These are phyloP conservation scores for Aaosphaeria arxii DNA, from an alignment of 2,329 filamentous ascomycete genomes.

Conservation along the genomic window DNA sequence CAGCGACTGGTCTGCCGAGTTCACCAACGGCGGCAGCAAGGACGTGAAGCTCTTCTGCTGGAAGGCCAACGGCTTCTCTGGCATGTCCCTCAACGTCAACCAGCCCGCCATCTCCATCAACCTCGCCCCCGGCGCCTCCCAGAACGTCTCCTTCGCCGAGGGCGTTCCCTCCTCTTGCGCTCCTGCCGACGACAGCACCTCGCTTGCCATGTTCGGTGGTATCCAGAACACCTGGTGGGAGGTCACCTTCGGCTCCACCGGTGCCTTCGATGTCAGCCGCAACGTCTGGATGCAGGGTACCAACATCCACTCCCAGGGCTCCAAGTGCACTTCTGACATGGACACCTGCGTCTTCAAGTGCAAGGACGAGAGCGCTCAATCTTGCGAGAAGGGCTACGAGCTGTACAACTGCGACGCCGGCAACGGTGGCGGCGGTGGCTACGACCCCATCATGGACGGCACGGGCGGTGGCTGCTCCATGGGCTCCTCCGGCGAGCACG, in stretches of 20 bases:
- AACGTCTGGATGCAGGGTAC: slow-evolving; percentile 46
- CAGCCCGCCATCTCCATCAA: slow-evolving; percentile 38
- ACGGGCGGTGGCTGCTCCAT: slow-evolving; percentile 32
- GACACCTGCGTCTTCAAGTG: slow-evolving; percentile 45
- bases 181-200: slow-evolving; percentile 33
- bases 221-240: slow-evolving; percentile 46
- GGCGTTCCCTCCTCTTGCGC: slow-evolving; percentile 42
- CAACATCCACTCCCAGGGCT: slow-evolving; percentile 36
- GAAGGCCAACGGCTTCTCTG: slow-evolving; percentile 29
- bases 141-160: slow-evolving; percentile 39
- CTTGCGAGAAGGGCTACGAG: slow-evolving; percentile 30
- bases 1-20: slow-evolving; percentile 29
- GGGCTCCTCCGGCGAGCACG: slow-evolving; percentile 19
- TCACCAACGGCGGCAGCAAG: slow-evolving; percentile 33
- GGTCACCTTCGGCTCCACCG: slow-evolving; percentile 38
- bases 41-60: slow-evolving; percentile 37
- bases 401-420: slow-evolving; percentile 35
- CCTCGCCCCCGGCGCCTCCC: slow-evolving; percentile 30
- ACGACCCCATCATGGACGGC: slow-evolving; percentile 23
- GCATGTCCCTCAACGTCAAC: slow-evolving; percentile 36
- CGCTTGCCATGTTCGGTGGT: slow-evolving; percentile 36
- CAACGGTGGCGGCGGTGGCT: slow-evolving; percentile 25
- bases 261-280: slow-evolving; percentile 44
- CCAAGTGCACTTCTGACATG: slow-evolving; percentile 43
- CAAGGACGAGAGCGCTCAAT: slow-evolving; percentile 13